Percentiles rank a stretch among this genome's conserved stretches.
Conservation (phyloP, 2,329 filamentous ascomycete species). For the Colletotrichum trifolii region DNA sequence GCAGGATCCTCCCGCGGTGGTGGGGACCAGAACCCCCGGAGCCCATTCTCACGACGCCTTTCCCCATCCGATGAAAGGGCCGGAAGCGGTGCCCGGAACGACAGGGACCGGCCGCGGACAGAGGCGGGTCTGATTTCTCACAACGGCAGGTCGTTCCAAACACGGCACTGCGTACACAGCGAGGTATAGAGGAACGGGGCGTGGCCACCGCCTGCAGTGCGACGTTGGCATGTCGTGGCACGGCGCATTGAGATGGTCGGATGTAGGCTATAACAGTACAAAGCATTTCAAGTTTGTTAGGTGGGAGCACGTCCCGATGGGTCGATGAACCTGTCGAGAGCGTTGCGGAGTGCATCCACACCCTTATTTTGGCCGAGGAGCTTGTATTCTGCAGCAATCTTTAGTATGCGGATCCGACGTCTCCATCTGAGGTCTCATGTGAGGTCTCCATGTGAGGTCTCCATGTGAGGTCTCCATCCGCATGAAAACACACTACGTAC, state of each 20-base stretch:
- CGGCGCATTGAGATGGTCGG: conserved; percentile 29
- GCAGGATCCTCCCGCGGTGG: conserved; percentile 28
- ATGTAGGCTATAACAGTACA: not conserved
- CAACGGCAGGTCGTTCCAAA: conserved; percentile 30
- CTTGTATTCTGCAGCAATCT: too few relatives aligned
- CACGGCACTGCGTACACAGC: not conserved
- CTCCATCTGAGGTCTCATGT: too few relatives aligned
- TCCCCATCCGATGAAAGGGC: conserved; percentile 14
- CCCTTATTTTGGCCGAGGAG: too few relatives aligned
- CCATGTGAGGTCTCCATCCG: not conserved
- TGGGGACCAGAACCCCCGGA: conserved; percentile 17
- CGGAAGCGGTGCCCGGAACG: conserved; percentile 9
- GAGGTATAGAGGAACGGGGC: not conserved
- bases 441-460: too few relatives aligned
- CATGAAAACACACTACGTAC: not conserved
- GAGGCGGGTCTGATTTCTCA: conserved; percentile 21
- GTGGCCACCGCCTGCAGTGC: conserved; percentile 9
- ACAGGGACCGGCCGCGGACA: conserved; percentile 16
- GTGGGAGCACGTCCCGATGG: not conserved
- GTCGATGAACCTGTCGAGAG: too few relatives aligned
- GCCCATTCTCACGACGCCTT: conserved; percentile 6
- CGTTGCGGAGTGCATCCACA: conserved; percentile 29
- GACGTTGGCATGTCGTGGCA: conserved; percentile 26
- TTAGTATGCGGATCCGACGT: too few relatives aligned
- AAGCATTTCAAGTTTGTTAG: conserved; percentile 9